Base-by-base conservation (phyloP, 257 asterid species). In the Salvia rosmarinus region DNA sequence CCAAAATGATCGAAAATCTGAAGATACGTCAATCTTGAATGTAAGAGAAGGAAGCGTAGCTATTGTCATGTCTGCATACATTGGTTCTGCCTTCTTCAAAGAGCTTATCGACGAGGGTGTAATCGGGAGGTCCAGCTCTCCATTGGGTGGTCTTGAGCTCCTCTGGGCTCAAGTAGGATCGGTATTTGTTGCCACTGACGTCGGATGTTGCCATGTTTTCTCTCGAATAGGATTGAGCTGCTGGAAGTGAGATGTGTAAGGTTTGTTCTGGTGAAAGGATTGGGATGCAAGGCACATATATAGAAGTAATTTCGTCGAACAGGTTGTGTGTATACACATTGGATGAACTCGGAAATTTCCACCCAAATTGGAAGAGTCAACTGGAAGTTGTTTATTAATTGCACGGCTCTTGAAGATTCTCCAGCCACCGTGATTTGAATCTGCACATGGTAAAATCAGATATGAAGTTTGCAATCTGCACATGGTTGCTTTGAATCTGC, bases 81-180 rank as follows among this genome's bases (percentile, higher is more conserved):
- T 85, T 86, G 67, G 95, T 88, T 77, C 90, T 75, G 44, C 89
- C 95, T 75, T 89, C 81, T 79, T 89, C 96, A 68, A 91, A 91
- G 57, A 91, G 84, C 84, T 89, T 79, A 72, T 89, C 73, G 1
- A 88, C 94, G 23, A 47, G 86, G 76, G 85, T 95, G 80, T 91
- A 91, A 58, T 78, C 84, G 3, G 98, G 98, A 70, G 90, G 90
- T 2, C 91, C 95, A 64, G 25, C 64, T 0, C 9, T 79, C 97
- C 97, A 91, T 52, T 78, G 73, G 28, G 88, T 87, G 73, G 68
- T 89, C 57, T 84, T 67, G 32, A 87, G 65, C 17, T 89, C 92
- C 76, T 87, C 95, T 37, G 84, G 83, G 47, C 64, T 89, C 77
- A 87, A 70, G 64, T 78, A 84, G 78, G 85, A 84, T 61, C 96